Conservation (phyloP, 2,329 filamentous ascomycete genomes). For the Diplocarpon rosae region DNA sequence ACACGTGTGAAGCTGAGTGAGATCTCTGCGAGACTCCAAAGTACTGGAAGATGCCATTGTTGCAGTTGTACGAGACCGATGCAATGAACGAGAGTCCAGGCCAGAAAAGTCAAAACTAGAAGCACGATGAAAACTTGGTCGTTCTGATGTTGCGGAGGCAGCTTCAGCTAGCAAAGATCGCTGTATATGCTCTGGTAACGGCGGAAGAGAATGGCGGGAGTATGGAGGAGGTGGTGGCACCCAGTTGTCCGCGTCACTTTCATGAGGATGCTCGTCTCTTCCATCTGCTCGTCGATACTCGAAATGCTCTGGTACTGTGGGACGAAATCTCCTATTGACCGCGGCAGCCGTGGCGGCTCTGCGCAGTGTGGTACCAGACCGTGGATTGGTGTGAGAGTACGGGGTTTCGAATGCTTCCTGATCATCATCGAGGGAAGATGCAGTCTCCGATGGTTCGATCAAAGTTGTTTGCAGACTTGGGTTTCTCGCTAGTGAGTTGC, state of each 20-base stretch:
- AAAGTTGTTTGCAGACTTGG: slow-evolving; percentile 13
- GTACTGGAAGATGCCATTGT: slow-evolving; percentile 17
- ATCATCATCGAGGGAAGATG: slow-evolving; percentile 25
- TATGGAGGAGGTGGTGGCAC: slow-evolving; percentile 78
- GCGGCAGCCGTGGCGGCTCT: slow-evolving; percentile 69
- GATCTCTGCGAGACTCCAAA: slow-evolving; percentile 17
- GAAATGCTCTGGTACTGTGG: slow-evolving; percentile 41
- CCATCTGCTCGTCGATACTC: slow-evolving; percentile 60
- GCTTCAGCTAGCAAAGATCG: slow-evolving; percentile 25
- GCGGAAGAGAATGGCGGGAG: slow-evolving; percentile 42
- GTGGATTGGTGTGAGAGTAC: slow-evolving; percentile 61
- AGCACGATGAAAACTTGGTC: slow-evolving; percentile 19
- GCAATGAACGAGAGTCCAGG: slow-evolving; percentile 15
- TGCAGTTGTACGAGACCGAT: slow-evolving; percentile 21
- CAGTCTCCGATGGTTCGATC: slow-evolving; percentile 15
- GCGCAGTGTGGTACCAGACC: slow-evolving; percentile 58
- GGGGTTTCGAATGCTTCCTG: slow-evolving; percentile 54
- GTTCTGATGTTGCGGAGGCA: slow-evolving; percentile 20
- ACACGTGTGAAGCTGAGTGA: slow-evolving; percentile 27
- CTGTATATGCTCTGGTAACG: slow-evolving; percentile 27
- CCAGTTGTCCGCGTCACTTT: slow-evolving; percentile 84
- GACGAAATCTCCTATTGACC: slow-evolving; percentile 52
- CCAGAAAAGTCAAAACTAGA: slow-evolving; percentile 19
- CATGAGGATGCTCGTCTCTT: slow-evolving; percentile 63
- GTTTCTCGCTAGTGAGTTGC: slow-evolving; percentile 9